Conservation (phyloP, 257 asterid genomes). For the Nicotiana sylvestris region DNA sequence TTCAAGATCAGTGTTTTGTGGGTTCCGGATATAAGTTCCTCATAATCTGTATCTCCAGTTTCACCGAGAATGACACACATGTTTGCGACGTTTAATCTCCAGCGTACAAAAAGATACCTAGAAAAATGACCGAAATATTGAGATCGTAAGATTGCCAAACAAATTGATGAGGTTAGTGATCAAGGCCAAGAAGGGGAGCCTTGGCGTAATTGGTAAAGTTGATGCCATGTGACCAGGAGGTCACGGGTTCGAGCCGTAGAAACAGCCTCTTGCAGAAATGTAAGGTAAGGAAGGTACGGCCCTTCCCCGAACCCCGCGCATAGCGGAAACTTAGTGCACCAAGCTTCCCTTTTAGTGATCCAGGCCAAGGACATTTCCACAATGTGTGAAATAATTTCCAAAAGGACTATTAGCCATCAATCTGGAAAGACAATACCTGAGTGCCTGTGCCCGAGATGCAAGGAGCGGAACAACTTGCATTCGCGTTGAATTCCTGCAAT, state of each 20-base stretch:
- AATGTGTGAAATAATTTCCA: neutral
- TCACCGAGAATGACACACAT: conserved; percentile 83
- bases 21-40: conserved; percentile 69
- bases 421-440: conserved; percentile 40
- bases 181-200: neutral
- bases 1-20: conserved; percentile 71
- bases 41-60: conserved; percentile 84
- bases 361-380: neutral
- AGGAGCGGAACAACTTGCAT: conserved; percentile 82
- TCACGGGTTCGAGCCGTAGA: no score
- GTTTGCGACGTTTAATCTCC: conserved; percentile 74
- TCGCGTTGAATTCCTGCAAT: conserved; percentile 76
- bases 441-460: conserved; percentile 91
- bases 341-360: neutral
- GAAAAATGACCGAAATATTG: neutral
- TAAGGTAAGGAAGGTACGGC: no score
- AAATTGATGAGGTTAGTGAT: neutral
- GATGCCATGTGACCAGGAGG: no score
- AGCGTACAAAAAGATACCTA: conserved; percentile 82
- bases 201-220: no score
- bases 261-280: no score
- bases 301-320: no score
- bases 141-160: neutral
- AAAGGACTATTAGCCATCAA: neutral
- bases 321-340: no score